Base-by-base conservation (phyloP, 208 protist species). In the Trichomonas tenax region DNA sequence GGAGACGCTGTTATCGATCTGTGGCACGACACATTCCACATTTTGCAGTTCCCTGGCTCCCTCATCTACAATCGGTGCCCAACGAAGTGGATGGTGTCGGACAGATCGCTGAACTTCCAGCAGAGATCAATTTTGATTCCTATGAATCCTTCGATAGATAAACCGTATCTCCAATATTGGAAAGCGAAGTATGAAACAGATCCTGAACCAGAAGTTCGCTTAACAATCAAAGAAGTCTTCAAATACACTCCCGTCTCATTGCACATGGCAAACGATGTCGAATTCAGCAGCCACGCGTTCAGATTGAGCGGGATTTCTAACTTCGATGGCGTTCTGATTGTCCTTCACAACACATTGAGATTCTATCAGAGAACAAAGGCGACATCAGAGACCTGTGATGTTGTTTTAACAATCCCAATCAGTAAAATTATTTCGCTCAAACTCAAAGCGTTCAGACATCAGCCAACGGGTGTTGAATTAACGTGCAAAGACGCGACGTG, bases 121-220 rank as follows among this genome's bases (percentile, higher is more conserved):
- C 82, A 89, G 38, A 89, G 86, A 51, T 48, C 11, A 51, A 51
- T 93, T 38, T 51, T 93, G 11, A 48, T 93, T 23, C 86, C 86
- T 15, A 40, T 93, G n/a, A 93, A 93, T 93, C 86, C 86, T 31
- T 93, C 86, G 51, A 93, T 93, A 49, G 86, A 93, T 38, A 51
- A n/a, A 51, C 44, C 34, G n/a, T 93, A 93, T 51, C 1, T n/a
- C 9, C 17, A n/a, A 10, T 51, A 44, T 38, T 93, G 86, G 86
- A 26, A 51, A 34, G 26, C 31, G 4, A 93, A 93, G 45, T 93
- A 93, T 15, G 31, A 48, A 23, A 8, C 17, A 38, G n/a, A 48
- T 38, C 8, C 41, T 38, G 9, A 34, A 1, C 86, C 40, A 38
- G 8, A 17, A 93, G 40, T 89, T 48, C 40, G 86, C 4, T 21